Percentiles rank a stretch among this genome's conserved stretches.
Evolutionary conservation across 495 filamentous ascomycete species (phyloP).

Genomic region (Pyrenula massariospora): DNA sequence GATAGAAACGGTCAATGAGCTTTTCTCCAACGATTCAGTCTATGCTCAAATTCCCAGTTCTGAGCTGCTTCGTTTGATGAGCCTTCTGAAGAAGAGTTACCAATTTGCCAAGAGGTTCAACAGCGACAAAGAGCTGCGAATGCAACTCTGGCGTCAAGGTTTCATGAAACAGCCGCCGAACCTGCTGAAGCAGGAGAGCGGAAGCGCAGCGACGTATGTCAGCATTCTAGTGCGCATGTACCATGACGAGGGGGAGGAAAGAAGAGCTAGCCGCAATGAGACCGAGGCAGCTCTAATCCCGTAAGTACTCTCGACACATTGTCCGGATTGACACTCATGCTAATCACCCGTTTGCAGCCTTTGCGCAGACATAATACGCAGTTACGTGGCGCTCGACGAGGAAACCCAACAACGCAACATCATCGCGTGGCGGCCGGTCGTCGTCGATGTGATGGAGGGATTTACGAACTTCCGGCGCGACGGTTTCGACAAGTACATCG

Average conservation of each 20-base stretch:
- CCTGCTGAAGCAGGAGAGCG: conserved; percentile 93
- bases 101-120: conserved; percentile 96
- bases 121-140: conserved; percentile 86
- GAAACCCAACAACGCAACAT: conserved; percentile 94
- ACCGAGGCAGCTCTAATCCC: conserved; percentile 89
- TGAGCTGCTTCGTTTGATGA: conserved; percentile 87
- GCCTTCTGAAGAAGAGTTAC: conserved; percentile 84
- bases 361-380: conserved; percentile 81
- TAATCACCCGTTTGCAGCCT: conserved; percentile 37
- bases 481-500: conserved; percentile 68
- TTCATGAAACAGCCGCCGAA: conserved; percentile 99
- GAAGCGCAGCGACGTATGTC: conserved; percentile 85
- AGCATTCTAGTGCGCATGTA: conserved; percentile 95
- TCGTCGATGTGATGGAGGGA: conserved; percentile 94
- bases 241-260: conserved; percentile 72
- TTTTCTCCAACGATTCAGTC: conserved; percentile 94
- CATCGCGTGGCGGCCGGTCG: conserved; percentile 89
- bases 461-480: conserved; percentile 79
- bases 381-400: conserved; percentile 75
- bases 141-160: conserved; percentile 88
- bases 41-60: conserved; percentile 83
- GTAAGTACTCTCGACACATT: conserved; percentile 27
- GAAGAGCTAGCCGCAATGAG: conserved; percentile 61
- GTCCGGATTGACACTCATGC: conserved; percentile 1
- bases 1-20: conserved; percentile 97